phyloP scores from a whole-genome alignment of 192 early-diverging fungal genomes.

The Backusella parvicylindrica region DNA sequence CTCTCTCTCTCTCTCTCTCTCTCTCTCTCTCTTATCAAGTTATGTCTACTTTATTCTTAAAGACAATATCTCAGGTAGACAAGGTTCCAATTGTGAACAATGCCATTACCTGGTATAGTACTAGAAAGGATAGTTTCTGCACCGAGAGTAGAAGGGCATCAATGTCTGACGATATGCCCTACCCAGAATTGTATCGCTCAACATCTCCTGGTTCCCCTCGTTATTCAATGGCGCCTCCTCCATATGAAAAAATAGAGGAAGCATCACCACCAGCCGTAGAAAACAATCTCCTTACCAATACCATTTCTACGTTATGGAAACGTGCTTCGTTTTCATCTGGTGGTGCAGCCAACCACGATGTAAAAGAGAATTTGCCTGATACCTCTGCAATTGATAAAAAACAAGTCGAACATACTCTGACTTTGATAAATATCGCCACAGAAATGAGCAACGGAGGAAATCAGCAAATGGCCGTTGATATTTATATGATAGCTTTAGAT shows the following conservation, averaged over 20 bases:
- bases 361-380: neutral
- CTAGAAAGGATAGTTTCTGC: neutral
- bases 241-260: slow-evolving; percentile 7
- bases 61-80: slow-evolving; percentile 1
- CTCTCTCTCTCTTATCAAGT: neutral
- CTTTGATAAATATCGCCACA: slow-evolving; percentile 19
- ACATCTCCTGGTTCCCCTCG: slow-evolving; percentile 1
- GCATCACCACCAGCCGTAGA: neutral
- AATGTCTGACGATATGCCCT: neutral
- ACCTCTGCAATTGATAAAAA: slow-evolving; percentile 4
- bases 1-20: neutral
- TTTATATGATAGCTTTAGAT: slow-evolving; percentile 25
- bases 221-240: slow-evolving; percentile 13
- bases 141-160: neutral
- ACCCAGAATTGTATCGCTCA: neutral
- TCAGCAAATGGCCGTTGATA: slow-evolving; percentile 19
- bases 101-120: neutral
- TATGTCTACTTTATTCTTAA: slow-evolving; percentile 6
- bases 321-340: slow-evolving; percentile 8
- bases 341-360: neutral
- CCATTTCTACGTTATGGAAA: neutral
- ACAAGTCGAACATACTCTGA: slow-evolving; percentile 16
- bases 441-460: slow-evolving; percentile 17
- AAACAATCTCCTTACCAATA: neutral
- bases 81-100: slow-evolving; percentile 10